Conservation (phyloP, 176 grass and related monocot genomes). For the Melocanna baccifera region DNA sequence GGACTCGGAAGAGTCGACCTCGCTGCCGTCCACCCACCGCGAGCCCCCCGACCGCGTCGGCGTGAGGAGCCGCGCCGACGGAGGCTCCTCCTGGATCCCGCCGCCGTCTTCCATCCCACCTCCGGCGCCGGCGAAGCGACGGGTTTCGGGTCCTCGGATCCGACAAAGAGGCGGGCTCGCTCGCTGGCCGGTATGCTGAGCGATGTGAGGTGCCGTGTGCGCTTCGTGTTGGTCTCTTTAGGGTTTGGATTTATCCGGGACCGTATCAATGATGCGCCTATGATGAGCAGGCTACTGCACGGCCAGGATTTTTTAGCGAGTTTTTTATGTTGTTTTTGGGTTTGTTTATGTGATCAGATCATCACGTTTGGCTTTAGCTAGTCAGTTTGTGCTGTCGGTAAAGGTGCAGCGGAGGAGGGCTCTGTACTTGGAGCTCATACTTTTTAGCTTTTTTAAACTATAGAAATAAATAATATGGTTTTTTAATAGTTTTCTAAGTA, state of each 20-base stretch:
- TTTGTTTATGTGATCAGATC: background rate
- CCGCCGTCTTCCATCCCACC: conserved; percentile 34
- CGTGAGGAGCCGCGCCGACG: conserved; percentile 9
- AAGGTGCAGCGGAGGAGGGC: background rate
- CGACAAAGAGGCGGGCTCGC: background rate
- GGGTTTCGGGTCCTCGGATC: background rate
- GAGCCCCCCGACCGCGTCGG: conserved; percentile 39
- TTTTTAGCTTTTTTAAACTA: background rate
- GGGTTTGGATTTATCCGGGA: background rate
- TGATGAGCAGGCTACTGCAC: background rate
- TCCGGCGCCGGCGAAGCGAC: background rate
- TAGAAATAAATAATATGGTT: no score
- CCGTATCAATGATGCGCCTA: background rate
- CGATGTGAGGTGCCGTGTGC: background rate
- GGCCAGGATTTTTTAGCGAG: background rate
- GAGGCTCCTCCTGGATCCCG: conserved; percentile 69
- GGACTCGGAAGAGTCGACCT: conserved; percentile 87
- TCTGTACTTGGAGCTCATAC: no score
- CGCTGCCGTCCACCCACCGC: conserved; percentile 92
- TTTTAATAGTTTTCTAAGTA: no score
- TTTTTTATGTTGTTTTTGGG: background rate
- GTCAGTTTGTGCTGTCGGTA: no score
- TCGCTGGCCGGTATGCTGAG: background rate
- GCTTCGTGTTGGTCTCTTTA: background rate
- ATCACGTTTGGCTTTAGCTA: background rate